A percentile compares a stretch with the other conserved stretches of the same genome.
Evolutionary conservation across 495 filamentous ascomycete species (phyloP).

Genomic region (Penicillium verhagenii): DNA sequence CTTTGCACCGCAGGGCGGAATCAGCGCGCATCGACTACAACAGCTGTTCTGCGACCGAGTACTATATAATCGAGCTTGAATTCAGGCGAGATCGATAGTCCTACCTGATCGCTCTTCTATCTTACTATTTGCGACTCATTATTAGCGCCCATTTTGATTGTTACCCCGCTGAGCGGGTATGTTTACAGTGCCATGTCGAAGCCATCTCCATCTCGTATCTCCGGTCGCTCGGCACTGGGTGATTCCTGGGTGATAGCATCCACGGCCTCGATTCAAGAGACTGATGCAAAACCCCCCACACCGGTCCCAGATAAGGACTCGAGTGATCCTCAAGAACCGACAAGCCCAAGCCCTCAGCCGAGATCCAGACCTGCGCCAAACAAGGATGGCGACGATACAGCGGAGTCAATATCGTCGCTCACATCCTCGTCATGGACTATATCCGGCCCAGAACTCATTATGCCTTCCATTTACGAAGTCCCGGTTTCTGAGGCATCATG

Average conservation of each 20-base stretch:
- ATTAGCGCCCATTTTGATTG: neutral
- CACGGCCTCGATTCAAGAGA: slow-evolving; percentile 15
- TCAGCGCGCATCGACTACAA: neutral
- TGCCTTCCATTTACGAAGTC: slow-evolving; percentile 45
- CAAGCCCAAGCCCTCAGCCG: slow-evolving; percentile 4
- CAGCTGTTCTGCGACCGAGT: neutral
- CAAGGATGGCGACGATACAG: neutral
- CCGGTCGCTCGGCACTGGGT: slow-evolving; percentile 30
- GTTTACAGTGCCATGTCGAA: slow-evolving; percentile 27
- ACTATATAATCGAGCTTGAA: neutral
- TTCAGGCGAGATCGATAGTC: neutral
- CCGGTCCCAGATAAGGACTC: neutral
- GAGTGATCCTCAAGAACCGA: neutral
- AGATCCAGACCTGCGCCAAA: slow-evolving; percentile 11
- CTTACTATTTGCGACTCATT: neutral
- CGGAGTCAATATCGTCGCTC: slow-evolving; percentile 30
- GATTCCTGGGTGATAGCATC: slow-evolving; percentile 44
- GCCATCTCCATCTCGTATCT: slow-evolving; percentile 16
- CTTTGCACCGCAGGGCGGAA: slow-evolving; percentile 17
- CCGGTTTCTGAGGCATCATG: slow-evolving; percentile 40
- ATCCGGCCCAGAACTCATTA: slow-evolving; percentile 45
- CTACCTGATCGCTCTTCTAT: neutral
- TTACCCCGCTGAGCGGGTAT: slow-evolving; percentile 11
- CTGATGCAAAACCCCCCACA: neutral
- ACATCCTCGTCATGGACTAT: slow-evolving; percentile 29